These are phyloP conservation scores for Botryotinia calthae DNA, from an alignment of 2,329 filamentous ascomycete genomes.

Conservation along the genomic window DNA sequence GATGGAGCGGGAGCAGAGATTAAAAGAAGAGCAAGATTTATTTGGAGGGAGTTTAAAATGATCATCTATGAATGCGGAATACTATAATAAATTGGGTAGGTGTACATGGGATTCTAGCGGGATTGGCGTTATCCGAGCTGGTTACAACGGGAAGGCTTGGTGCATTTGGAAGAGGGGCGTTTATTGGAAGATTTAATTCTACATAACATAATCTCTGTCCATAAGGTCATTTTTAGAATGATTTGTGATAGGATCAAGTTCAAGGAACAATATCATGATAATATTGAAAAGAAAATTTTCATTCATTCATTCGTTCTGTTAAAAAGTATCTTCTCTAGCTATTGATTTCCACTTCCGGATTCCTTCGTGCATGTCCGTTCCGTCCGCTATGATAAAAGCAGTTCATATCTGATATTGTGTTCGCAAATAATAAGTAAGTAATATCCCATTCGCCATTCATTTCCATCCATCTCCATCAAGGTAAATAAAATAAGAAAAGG, in stretches of 20 bases:
- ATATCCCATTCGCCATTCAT: background rate
- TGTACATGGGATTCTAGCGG: slow-evolving; percentile 26
- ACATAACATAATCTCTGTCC: background rate
- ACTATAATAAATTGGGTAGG: slow-evolving; percentile 14
- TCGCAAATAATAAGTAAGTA: slow-evolving; percentile 4
- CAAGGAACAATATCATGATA: background rate
- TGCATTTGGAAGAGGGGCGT: background rate
- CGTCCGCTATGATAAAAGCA: background rate
- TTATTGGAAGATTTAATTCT: background rate
- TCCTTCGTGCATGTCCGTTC: background rate
- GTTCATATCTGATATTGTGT: background rate
- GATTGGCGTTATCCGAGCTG: slow-evolving; percentile 25
- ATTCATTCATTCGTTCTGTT: background rate
- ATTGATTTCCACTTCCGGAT: background rate
- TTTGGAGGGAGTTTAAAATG: slow-evolving; percentile 34
- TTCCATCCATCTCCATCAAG: background rate
- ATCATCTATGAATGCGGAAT: slow-evolving; percentile 24
- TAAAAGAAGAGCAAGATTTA: slow-evolving; percentile 37
- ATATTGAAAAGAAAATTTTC: slow-evolving; percentile 1
- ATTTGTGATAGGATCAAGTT: slow-evolving; percentile 10
- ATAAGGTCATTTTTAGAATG: background rate
- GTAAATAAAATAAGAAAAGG: background rate
- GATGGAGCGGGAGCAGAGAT: slow-evolving; percentile 42
- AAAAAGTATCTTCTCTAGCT: background rate
- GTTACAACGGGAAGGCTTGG: background rate